Conservation (phyloP, 305 asterid species). For the Stenogyne calaminthoides region DNA sequence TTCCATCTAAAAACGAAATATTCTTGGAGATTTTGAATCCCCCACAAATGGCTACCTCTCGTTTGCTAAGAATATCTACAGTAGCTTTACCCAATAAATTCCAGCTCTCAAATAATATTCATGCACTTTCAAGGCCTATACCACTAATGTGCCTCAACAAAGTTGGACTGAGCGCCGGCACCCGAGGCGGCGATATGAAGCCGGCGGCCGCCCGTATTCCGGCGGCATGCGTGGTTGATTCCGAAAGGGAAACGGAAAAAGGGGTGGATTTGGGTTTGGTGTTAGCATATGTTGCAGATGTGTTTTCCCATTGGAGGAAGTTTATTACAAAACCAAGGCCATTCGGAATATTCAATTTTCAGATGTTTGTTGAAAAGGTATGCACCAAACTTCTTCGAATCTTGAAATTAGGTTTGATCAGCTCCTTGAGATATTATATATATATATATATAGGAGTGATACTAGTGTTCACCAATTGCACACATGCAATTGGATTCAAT, state of each 20-base stretch:
- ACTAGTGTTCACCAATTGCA: too few species aligned
- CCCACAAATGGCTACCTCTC: conserved; percentile 53
- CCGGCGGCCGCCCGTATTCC: conserved; percentile 25
- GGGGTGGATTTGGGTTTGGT: conserved; percentile 40
- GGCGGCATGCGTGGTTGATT: conserved; percentile 23
- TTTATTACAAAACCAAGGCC: conserved; percentile 36
- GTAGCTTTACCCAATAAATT: conserved; percentile 28
- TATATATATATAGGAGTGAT: too few species aligned
- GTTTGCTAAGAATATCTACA: conserved; percentile 40
- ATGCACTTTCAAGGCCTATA: conserved; percentile 22
- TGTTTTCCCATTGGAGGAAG: conserved; percentile 35
- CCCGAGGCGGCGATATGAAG: neutral
- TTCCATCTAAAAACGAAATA: too few species aligned
- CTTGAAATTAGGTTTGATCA: neutral
- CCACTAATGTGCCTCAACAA: conserved; percentile 31
- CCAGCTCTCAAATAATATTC: neutral
- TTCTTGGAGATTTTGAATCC: too few species aligned
- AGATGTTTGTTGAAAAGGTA: conserved; percentile 73
- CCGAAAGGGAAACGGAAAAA: conserved; percentile 35
- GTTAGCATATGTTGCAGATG: conserved; percentile 25
- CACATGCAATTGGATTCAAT: too few species aligned
- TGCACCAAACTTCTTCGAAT: neutral
- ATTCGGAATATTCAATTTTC: conserved; percentile 46
- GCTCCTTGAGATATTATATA: neutral
- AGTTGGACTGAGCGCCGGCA: conserved; percentile 21